phyloP scores from a whole-genome alignment of 176 grass and related monocot species.

The Rhipidocladum racemiflorum region DNA sequence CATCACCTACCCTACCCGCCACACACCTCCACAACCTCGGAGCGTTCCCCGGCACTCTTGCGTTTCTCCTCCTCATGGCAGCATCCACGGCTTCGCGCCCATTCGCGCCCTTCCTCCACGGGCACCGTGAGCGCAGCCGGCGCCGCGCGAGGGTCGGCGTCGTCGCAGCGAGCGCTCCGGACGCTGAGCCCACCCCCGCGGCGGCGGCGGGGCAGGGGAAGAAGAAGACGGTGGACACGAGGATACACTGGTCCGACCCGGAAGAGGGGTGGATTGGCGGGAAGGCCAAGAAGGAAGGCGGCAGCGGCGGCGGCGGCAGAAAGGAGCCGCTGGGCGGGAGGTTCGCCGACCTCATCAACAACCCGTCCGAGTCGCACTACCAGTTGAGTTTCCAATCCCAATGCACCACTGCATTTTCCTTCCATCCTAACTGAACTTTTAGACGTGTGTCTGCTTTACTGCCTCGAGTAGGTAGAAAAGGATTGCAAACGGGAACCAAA shows the following conservation, averaged over 20 bases:
- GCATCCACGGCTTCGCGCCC: constrained; percentile 50
- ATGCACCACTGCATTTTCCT: neutral
- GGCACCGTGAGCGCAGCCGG: neutral
- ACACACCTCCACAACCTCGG: neutral
- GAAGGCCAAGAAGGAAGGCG: constrained; percentile 41
- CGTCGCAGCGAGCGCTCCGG: constrained; percentile 24
- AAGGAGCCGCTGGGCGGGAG: constrained; percentile 41
- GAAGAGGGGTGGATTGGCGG: constrained; percentile 87
- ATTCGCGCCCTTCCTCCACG: constrained; percentile 39
- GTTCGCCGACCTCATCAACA: constrained; percentile 84
- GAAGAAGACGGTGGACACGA: constrained; percentile 83
- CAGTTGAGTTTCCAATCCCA: constrained; percentile 44
- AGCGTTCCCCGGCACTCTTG: neutral
- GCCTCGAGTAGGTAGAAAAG: neutral
- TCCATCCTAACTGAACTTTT: neutral
- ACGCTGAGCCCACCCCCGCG: constrained; percentile 30
- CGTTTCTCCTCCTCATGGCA: constrained; percentile 19
- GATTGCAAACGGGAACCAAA: neutral
- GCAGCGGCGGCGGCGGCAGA: constrained; percentile 1
- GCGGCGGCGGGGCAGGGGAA: constrained; percentile 15
- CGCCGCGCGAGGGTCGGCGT: neutral
- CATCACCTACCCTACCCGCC: neutral
- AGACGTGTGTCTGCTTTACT: neutral
- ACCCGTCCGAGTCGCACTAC: constrained; percentile 65
- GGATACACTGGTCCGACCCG: constrained; percentile 83